phyloP scores from a whole-genome alignment of 176 grass and related monocot genomes.

The Triticum turgidum region DNA sequence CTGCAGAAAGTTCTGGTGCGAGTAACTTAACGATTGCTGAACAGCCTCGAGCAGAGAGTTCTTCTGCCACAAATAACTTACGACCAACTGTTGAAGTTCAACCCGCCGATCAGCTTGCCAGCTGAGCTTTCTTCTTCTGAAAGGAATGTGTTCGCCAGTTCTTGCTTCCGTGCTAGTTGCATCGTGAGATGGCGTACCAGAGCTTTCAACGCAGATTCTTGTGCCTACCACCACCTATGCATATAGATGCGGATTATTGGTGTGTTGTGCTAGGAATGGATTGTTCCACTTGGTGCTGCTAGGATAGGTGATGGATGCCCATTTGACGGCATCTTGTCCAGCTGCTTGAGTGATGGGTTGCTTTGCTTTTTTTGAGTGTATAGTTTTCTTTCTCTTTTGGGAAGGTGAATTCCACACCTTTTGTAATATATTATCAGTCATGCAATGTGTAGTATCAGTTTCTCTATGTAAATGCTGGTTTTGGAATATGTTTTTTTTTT shows the following conservation, averaged over 20 bases:
- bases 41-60: not conserved
- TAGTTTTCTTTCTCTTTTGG: not conserved
- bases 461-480: not conserved
- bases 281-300: constrained; percentile 6
- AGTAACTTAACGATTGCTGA: not conserved
- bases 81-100: not conserved
- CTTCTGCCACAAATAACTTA: not conserved
- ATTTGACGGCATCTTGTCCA: not conserved
- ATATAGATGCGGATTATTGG: constrained; percentile 1
- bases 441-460: not conserved
- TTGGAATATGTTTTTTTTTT: not conserved
- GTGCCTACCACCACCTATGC: not conserved
- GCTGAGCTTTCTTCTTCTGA: constrained; percentile 13
- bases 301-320: not conserved
- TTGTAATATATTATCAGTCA: not conserved
- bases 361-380: not conserved
- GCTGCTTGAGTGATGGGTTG: not conserved
- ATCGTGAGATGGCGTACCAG: not conserved
- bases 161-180: not conserved
- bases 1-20: not conserved
- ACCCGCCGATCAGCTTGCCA: constrained; percentile 21
- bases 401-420: not conserved
- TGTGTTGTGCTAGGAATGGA: not conserved
- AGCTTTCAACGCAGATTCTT: constrained; percentile 13
- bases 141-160: not conserved